Evolutionary conservation across 768 basidiomycete species (phyloP).

Genomic region (Lactarius quietus): DNA sequence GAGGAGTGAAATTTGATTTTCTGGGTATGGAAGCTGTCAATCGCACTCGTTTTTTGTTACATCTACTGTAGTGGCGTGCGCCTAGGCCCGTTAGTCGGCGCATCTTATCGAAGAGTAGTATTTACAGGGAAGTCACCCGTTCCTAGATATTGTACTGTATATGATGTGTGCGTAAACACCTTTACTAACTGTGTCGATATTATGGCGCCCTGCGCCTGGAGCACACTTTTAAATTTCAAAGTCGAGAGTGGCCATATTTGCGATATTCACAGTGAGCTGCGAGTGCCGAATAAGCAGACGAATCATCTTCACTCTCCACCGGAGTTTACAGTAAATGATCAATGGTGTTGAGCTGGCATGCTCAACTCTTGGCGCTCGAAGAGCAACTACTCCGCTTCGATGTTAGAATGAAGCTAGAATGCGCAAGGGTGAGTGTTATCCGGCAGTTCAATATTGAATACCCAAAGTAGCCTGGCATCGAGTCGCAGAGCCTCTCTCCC

Average conservation of each 20-base stretch:
- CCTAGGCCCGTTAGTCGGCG: neutral
- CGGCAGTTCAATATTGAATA: neutral
- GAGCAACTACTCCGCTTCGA: neutral
- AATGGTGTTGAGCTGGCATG: neutral
- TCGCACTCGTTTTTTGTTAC: neutral
- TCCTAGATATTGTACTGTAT: neutral
- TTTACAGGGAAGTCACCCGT: neutral
- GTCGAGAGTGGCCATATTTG: neutral
- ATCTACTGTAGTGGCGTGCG: neutral
- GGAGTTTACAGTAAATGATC: neutral
- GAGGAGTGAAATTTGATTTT: conserved; percentile 37
- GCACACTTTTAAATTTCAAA: neutral
- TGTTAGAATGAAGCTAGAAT: neutral
- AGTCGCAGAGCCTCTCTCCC: neutral
- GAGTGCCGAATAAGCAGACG: neutral
- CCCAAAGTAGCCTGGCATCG: neutral
- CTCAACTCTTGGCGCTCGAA: neutral
- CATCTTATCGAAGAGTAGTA: too few species aligned
- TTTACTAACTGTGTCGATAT: neutral
- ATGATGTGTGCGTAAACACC: neutral
- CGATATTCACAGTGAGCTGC: neutral
- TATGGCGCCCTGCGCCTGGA: neutral
- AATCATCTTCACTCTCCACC: neutral
- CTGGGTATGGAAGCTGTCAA: neutral
- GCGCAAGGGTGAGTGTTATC: neutral